Base-by-base conservation (phyloP, 2,329 filamentous ascomycete genomes). In the Colletotrichum orchidophilum region DNA sequence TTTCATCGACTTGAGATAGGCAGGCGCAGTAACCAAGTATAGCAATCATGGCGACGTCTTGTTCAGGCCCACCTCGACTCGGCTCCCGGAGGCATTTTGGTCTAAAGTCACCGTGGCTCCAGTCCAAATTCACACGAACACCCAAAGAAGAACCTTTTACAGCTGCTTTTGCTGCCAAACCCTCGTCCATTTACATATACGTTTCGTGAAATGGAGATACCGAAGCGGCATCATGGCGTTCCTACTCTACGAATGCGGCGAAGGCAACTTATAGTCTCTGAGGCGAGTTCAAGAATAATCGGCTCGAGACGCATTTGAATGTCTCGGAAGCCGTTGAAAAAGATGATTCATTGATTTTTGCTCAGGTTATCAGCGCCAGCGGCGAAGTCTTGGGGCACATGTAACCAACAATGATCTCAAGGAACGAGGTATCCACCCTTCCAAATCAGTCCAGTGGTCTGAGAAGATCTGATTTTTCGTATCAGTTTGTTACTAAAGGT, bases 131-230 rank as follows among this genome's bases (percentile, higher is more conserved):
- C 57, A 61, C 57, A 15, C 57, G 42, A 1, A 46, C 27, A 5
- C 59, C 65, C 13, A 39, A 24, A 18, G 75, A 75, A 24, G 59
- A 73, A 4, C 78, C 78, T 2, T 70, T 75, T 12, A 73, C 81
- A 9, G 75, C 77, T 2, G 75, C 76, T 5, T 73, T 80, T 5
- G 62, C 70, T 8, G 74, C 71, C 1, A 62, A 74, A 15, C 74
- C 76, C 9, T 73, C 72, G 0, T 67, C 68, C 2, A 72, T 74
- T 1, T 77, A 76, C 5, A 66, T 74, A 55, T 90, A 87, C 76
- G 87, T 88, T 2, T 88, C 85, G 5, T 88, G 86, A 86, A 87
- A 87, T 67, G 86, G 86, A 5, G 85, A 85, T 58, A 87, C 85
- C 0, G 82, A 84, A 75, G 84, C 83, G 0, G 78, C 75, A 3